Percentiles rank a stretch among this genome's conserved stretches.
These are phyloP conservation scores for Yamadazyma taylorii DNA, from an alignment of 1,139 yeast species.

Conservation along the genomic window DNA sequence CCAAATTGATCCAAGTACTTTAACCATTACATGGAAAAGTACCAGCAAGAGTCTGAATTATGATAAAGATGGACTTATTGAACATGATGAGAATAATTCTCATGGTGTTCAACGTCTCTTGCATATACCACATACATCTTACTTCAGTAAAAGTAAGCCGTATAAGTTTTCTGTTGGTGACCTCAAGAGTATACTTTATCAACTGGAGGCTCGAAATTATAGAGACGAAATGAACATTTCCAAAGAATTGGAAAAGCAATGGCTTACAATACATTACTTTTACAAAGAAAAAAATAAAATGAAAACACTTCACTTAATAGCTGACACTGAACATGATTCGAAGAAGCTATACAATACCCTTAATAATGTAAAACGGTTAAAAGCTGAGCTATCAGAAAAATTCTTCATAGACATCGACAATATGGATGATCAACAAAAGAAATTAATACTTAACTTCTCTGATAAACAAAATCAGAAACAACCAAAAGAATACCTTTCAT, in stretches of 20 bases:
- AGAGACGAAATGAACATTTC: slow-evolving; percentile 81
- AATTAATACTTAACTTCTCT: slow-evolving; percentile 23
- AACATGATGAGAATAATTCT: slow-evolving; percentile 2
- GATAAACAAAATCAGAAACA: slow-evolving; percentile 19
- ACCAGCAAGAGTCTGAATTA: slow-evolving; percentile 26
- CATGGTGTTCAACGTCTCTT: slow-evolving; percentile 18
- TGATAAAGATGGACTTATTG: neutral
- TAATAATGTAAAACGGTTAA: slow-evolving; percentile 50
- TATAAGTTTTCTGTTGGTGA: slow-evolving; percentile 59
- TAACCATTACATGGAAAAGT: slow-evolving; percentile 51
- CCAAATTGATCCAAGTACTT: slow-evolving; percentile 31
- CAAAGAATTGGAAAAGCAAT: slow-evolving; percentile 59
- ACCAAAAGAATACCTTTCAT: slow-evolving; percentile 45
- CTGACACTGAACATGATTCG: slow-evolving; percentile 62
- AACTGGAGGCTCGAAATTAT: slow-evolving; percentile 74
- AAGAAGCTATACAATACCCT: slow-evolving; percentile 54
- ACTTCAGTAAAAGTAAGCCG: slow-evolving; percentile 30
- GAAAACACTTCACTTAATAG: slow-evolving; percentile 69
- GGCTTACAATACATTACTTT: slow-evolving; percentile 80
- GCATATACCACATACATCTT: slow-evolving; percentile 8
- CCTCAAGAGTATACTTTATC: slow-evolving; percentile 66
- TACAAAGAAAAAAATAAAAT: slow-evolving; percentile 56
- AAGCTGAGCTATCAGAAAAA: slow-evolving; percentile 33
- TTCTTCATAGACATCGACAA: slow-evolving; percentile 32
- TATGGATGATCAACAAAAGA: slow-evolving; percentile 26